A percentile compares a stretch with the other conserved stretches of the same genome.
Conservation (phyloP, 1,139 yeast genomes). For the Scheffersomyces titani region DNA sequence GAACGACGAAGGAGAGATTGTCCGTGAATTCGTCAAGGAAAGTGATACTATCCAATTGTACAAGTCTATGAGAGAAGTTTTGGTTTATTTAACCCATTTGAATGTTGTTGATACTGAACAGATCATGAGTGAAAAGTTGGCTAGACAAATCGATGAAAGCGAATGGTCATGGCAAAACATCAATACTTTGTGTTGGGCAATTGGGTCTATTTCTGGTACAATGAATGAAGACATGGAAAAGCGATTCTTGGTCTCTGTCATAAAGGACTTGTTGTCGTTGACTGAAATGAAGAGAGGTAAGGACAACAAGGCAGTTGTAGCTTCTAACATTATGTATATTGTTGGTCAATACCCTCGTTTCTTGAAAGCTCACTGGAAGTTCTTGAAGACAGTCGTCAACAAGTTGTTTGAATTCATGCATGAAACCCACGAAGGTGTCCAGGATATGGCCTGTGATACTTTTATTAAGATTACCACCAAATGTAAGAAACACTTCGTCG, state of each 20-base stretch:
- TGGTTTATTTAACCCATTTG: slow-evolving; percentile 92
- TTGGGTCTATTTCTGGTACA: slow-evolving; percentile 97
- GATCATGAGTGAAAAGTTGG: slow-evolving; percentile 88
- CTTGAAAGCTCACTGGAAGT: slow-evolving; percentile 97
- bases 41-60: slow-evolving; percentile 94
- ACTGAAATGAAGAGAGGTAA: slow-evolving; percentile 97
- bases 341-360: slow-evolving; percentile 99
- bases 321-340: slow-evolving; percentile 97
- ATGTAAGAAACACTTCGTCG: slow-evolving; percentile 94
- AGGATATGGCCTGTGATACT: slow-evolving; percentile 99
- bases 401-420: slow-evolving; percentile 98
- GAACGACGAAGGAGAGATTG: slow-evolving; percentile 98
- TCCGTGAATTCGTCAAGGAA: slow-evolving; percentile 94
- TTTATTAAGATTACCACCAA: slow-evolving; percentile 92
- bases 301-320: slow-evolving; percentile 98
- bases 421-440: slow-evolving; percentile 99
- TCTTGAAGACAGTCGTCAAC: slow-evolving; percentile 90
- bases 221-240: slow-evolving; percentile 99
- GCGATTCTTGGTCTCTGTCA: slow-evolving; percentile 87
- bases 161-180: slow-evolving; percentile 99
- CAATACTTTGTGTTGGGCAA: slow-evolving; percentile 98
- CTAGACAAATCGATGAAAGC: slow-evolving; percentile 89
- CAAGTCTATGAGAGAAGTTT: slow-evolving; percentile 92
- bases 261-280: slow-evolving; percentile 83
- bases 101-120: slow-evolving; percentile 93